Evolutionary conservation across 2,329 filamentous ascomycete species (phyloP).

Genomic region (Paecilomyces sp.): DNA sequence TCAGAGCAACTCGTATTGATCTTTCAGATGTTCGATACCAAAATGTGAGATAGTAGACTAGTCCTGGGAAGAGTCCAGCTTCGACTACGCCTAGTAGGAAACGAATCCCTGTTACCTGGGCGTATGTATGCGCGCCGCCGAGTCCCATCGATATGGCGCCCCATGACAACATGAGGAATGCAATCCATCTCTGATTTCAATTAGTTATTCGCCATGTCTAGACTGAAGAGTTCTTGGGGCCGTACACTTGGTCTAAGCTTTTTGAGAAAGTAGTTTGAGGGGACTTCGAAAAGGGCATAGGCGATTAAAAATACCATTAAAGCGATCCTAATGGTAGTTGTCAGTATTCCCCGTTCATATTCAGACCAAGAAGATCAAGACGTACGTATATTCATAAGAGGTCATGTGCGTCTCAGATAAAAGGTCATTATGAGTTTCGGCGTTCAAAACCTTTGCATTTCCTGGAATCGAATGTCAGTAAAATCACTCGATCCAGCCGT

Average conservation of each 20-base stretch:
- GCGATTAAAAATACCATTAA: constrained; percentile 44
- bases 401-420: constrained; percentile 56
- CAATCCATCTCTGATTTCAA: constrained; percentile 37
- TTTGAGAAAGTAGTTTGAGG: constrained; percentile 45
- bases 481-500: background rate
- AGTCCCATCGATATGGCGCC: constrained; percentile 43
- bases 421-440: constrained; percentile 53
- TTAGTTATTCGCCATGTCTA: background rate
- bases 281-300: constrained; percentile 44
- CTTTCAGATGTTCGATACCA: constrained; percentile 52
- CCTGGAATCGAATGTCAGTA: constrained; percentile 18
- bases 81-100: constrained; percentile 47
- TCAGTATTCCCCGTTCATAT: constrained; percentile 3
- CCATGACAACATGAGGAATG: constrained; percentile 46
- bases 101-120: constrained; percentile 38
- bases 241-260: constrained; percentile 37
- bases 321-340: constrained; percentile 27
- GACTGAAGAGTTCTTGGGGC: background rate
- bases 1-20: constrained; percentile 51
- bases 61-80: constrained; percentile 44
- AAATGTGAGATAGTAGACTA: constrained; percentile 45
- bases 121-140: constrained; percentile 37
- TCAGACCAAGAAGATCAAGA: background rate
- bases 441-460: constrained; percentile 61
- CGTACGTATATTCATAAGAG: constrained; percentile 51